Base-by-base conservation (phyloP, 2,329 filamentous ascomycete genomes). In the Corniculantispora saksenae region DNA sequence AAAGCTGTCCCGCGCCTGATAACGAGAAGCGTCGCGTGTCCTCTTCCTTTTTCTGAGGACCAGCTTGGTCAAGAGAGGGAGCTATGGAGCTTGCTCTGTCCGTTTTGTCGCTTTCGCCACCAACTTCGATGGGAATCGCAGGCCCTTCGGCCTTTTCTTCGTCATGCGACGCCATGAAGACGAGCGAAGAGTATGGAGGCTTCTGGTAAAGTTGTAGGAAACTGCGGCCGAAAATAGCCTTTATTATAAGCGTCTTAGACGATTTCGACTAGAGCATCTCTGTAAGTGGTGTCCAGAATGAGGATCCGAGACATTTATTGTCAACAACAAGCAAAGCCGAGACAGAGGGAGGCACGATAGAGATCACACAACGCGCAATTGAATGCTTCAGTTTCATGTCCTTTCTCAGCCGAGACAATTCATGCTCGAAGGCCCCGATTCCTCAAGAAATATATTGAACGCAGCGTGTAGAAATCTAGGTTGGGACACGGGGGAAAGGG, bases 1-100 rank as follows among this genome's bases (percentile, higher is more conserved):
- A 82, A 25, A 82, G 71, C 40, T 76, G 74, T 19, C 75, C 76
- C 1, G 74, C 77, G 27, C 73, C 74, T 1, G 75, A 74, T 5
- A 77, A 63, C 1, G 76, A 75, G 47, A 76, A 66, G 4, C 73
- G 71, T 1, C 60, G 67, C 1, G 66, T 63, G 4, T 69, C 68
- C 3, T 68, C 69, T 10, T 54, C 51, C 9, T 45, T 63, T 12
- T 40, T 60, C 29, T 58, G 48, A 12, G 40, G 27, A n/a, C 12
- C 27, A 0, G 58, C 47, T 12, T 59, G 56, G 47, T 70, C 70
- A 48, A 69, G 57, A 23, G 66, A 70, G 19, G 68, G 69, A 15
- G 66, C 67, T 40, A 69, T 54, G 3, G 71, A 72, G 63, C 69
- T 70, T 21, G 68, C 67, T 23, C 67, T 66, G 12, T 71, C 69